Percentiles rank a stretch among this genome's conserved stretches.
These are phyloP conservation scores for Phytophthora uliginosa DNA, from an alignment of 352 stramenopile species.

Conservation along the genomic window DNA sequence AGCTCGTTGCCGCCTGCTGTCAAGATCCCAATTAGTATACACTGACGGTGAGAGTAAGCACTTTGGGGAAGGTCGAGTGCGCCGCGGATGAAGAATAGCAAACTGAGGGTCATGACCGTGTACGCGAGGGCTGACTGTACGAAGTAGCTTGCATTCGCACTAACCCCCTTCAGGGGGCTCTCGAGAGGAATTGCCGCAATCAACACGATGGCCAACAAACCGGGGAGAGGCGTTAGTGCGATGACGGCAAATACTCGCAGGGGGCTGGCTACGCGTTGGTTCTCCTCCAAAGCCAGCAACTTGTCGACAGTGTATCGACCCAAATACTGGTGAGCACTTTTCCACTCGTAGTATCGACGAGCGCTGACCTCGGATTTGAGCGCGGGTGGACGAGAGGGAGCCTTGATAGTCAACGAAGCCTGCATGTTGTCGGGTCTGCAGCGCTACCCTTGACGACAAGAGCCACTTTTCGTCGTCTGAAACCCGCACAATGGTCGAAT, in stretches of 20 bases:
- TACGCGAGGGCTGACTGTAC: constrained; percentile 22
- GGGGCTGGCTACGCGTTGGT: constrained; percentile 18
- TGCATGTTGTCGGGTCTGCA: not conserved
- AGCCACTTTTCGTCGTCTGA: not conserved
- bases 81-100: constrained; percentile 23
- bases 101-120: constrained; percentile 18
- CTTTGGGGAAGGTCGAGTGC: constrained; percentile 14
- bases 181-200: constrained; percentile 20
- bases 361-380: not conserved
- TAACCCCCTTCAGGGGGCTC: constrained; percentile 2
- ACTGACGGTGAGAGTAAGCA: constrained; percentile 25
- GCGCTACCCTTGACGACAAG: not conserved
- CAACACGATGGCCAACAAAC: constrained; percentile 14
- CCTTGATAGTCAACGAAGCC: not conserved
- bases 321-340: constrained; percentile 26
- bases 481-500: not conserved
- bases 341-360: constrained; percentile 22
- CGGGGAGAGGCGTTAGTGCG: constrained; percentile 20
- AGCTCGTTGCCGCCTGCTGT: constrained; percentile 13
- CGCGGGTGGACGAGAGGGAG: not conserved
- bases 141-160: constrained; percentile 12
- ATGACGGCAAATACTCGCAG: constrained; percentile 24
- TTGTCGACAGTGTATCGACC: constrained; percentile 38
- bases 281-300: constrained; percentile 30
- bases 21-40: constrained; percentile 12